Percentiles rank a stretch among this genome's conserved stretches.
phyloP scores from a whole-genome alignment of 345 rosid genomes.

The Kandelia obovata region DNA sequence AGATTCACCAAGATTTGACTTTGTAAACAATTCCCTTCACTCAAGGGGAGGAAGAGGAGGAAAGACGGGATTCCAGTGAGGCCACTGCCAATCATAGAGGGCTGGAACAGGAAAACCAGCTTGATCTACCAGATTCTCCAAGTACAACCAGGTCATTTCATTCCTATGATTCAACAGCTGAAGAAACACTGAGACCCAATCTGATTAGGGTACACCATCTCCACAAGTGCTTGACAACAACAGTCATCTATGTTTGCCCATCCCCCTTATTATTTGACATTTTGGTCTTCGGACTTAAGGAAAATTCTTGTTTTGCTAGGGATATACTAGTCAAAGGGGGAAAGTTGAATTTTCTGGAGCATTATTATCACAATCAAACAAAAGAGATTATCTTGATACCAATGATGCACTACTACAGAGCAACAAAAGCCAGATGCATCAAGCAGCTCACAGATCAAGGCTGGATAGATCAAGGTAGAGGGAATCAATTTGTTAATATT shows the following conservation, averaged over 20 bases:
- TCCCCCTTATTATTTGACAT: not conserved
- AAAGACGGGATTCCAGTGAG: slow-evolving; percentile 4
- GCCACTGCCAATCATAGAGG: not conserved
- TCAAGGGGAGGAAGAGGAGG: slow-evolving; percentile 21
- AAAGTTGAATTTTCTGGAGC: slow-evolving; percentile 46
- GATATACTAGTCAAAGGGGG: not conserved
- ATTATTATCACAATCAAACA: slow-evolving; percentile 36
- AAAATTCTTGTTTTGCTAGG: slow-evolving; percentile 12
- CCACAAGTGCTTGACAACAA: not conserved
- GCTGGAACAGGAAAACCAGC: slow-evolving; percentile 11
- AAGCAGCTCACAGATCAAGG: slow-evolving; percentile 46
- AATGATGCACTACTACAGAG: slow-evolving; percentile 42
- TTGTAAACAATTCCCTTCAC: slow-evolving; percentile 36
- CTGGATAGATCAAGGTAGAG: slow-evolving; percentile 34
- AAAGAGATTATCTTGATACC: not conserved
- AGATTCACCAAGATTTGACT: slow-evolving; percentile 39
- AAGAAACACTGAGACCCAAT: slow-evolving; percentile 23
- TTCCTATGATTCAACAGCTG: slow-evolving; percentile 16
- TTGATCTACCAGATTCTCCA: slow-evolving; percentile 27
- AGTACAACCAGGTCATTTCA: slow-evolving; percentile 29
- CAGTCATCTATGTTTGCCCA: not conserved
- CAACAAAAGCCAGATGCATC: slow-evolving; percentile 54
- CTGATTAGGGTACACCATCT: slow-evolving; percentile 25
- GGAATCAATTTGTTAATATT: not conserved
- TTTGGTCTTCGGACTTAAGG: not conserved